Percentiles rank a stretch among this genome's conserved stretches.
These are phyloP conservation scores for Bonia amplexicaulis DNA, from an alignment of 176 grass and related monocot species.

Conservation along the genomic window DNA sequence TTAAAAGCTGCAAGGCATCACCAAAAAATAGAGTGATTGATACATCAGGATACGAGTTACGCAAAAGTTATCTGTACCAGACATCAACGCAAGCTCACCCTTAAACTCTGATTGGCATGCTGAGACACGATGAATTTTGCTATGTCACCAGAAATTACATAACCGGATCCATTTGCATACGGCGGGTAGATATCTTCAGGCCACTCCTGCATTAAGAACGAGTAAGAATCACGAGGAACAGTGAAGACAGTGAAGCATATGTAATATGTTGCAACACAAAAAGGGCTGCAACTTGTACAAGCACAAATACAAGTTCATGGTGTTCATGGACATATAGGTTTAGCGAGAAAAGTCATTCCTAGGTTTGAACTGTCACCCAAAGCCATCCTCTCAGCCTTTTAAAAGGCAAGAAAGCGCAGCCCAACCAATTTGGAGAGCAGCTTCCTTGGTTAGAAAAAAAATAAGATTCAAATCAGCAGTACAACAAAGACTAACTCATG, in stretches of 20 bases:
- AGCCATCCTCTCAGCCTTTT: not conserved
- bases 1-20: slow-evolving; percentile 75
- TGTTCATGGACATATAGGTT: not conserved
- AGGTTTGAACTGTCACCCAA: not conserved
- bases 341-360: not conserved
- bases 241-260: not conserved
- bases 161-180: slow-evolving; percentile 92
- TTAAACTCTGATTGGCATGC: slow-evolving; percentile 70
- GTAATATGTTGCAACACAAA: slow-evolving; percentile 4
- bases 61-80: not conserved
- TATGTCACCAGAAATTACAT: slow-evolving; percentile 83
- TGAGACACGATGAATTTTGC: slow-evolving; percentile 73
- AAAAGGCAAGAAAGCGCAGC: not conserved
- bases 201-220: slow-evolving; percentile 65
- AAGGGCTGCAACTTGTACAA: not conserved
- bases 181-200: slow-evolving; percentile 92
- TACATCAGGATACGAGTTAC: slow-evolving; percentile 12
- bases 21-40: not conserved
- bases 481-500: not conserved
- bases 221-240: not conserved
- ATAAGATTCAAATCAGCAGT: not conserved
- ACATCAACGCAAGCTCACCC: slow-evolving; percentile 38
- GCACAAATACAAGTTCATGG: not conserved
- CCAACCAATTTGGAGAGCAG: not conserved
- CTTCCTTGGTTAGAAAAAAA: not conserved